These are phyloP conservation scores for Apiospora pterosperma DNA, from an alignment of 2,329 filamentous ascomycete genomes.

Conservation along the genomic window DNA sequence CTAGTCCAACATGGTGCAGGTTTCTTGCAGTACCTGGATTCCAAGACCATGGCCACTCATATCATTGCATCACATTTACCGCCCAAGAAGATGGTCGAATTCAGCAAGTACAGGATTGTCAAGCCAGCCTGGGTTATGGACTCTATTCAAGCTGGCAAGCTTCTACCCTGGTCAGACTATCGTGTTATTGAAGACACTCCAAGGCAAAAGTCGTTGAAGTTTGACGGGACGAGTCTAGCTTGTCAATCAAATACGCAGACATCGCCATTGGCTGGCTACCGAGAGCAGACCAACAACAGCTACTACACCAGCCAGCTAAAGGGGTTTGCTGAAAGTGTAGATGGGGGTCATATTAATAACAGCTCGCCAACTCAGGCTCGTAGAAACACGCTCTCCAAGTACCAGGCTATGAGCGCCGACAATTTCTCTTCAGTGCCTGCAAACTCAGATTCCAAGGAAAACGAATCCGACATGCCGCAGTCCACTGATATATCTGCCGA, in stretches of 20 bases:
- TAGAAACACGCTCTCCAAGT: background rate
- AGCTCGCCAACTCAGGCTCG: background rate
- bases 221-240: conserved; percentile 59
- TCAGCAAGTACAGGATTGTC: conserved; percentile 82
- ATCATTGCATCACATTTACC: conserved; percentile 90
- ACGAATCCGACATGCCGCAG: background rate
- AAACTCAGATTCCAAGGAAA: background rate
- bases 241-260: conserved; percentile 59
- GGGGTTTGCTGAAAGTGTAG: background rate
- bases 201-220: conserved; percentile 71
- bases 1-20: conserved; percentile 92
- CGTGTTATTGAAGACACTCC: conserved; percentile 81
- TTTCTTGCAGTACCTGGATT: conserved; percentile 91
- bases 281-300: conserved; percentile 75
- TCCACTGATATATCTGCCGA: background rate
- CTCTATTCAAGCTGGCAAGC: conserved; percentile 74
- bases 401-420: background rate
- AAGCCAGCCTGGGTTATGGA: conserved; percentile 94
- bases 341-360: background rate
- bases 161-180: conserved; percentile 85
- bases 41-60: conserved; percentile 92
- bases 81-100: conserved; percentile 90
- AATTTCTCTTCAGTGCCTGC: background rate
- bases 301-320: conserved; percentile 77
- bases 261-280: conserved; percentile 58